These are phyloP conservation scores for Sporothrix humicola DNA, from an alignment of 2,329 filamentous ascomycete genomes.

Conservation along the genomic window DNA sequence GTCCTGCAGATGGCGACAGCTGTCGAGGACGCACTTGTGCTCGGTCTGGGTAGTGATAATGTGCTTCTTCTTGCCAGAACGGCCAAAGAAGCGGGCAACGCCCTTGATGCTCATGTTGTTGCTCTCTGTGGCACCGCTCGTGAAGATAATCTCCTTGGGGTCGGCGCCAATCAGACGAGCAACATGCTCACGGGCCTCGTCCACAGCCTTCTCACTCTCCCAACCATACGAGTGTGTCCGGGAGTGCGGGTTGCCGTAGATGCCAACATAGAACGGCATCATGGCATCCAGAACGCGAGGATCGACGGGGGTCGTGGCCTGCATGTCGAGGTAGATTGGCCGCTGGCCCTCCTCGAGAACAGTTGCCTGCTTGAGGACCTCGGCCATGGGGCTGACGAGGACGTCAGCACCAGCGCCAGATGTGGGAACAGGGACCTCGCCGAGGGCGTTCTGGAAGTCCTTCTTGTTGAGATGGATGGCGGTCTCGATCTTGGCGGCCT, in stretches of 20 bases:
- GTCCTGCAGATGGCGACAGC: constrained; percentile 93
- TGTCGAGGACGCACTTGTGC: constrained; percentile 98
- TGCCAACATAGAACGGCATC: constrained; percentile 90
- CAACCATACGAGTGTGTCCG: constrained; percentile 97
- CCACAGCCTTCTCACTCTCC: constrained; percentile 95
- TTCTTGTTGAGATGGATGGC: constrained; percentile 87
- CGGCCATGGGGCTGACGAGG: constrained; percentile 81
- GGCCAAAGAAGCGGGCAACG: constrained; percentile 92
- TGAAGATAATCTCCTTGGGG: constrained; percentile 98
- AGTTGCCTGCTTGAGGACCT: constrained; percentile 87
- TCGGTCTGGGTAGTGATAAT: constrained; percentile 97
- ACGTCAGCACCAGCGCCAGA: constrained; percentile 60
- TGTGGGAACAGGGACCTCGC: constrained; percentile 39
- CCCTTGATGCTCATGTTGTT: constrained; percentile 99
- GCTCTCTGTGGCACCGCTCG: constrained; percentile 95
- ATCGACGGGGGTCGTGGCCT: constrained; percentile 94
- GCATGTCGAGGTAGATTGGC: constrained; percentile 98
- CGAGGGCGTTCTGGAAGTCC: constrained; percentile 70
- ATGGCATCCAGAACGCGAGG: constrained; percentile 95
- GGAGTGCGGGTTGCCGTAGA: constrained; percentile 97
- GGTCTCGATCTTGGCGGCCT: constrained; percentile 74
- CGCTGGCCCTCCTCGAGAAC: constrained; percentile 91
- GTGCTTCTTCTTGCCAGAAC: constrained; percentile 95
- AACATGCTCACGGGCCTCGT: constrained; percentile 82
- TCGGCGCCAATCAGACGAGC: constrained; percentile 90